Conservation (phyloP, 2,329 filamentous ascomycete species). For the Fusarium brevicatenulatum region DNA sequence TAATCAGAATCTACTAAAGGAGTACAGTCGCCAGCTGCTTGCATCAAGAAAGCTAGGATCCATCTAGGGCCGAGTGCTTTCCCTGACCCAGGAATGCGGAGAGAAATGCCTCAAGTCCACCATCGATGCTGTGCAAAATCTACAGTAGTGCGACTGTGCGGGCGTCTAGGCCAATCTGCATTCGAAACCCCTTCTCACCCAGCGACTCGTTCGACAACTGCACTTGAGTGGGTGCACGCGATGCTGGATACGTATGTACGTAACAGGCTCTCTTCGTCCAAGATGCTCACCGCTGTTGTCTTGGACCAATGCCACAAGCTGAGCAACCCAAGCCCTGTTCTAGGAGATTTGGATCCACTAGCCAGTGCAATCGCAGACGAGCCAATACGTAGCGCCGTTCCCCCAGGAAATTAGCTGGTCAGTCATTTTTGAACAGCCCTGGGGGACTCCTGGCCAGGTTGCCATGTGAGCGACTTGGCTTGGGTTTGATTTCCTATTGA, state of each 20-base stretch:
- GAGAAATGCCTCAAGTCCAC: slow-evolving; percentile 50
- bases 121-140: slow-evolving; percentile 26
- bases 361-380: slow-evolving; percentile 31
- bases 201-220: slow-evolving; percentile 35
- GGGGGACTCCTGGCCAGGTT: slow-evolving; percentile 31
- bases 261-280: slow-evolving; percentile 25
- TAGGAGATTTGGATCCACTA: slow-evolving; percentile 41
- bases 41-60: neutral
- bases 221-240: slow-evolving; percentile 32
- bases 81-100: slow-evolving; percentile 40
- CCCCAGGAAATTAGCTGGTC: slow-evolving; percentile 43
- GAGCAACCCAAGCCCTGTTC: slow-evolving; percentile 35
- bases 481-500: slow-evolving; percentile 4
- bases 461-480: slow-evolving; percentile 33
- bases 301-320: slow-evolving; percentile 32
- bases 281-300: slow-evolving; percentile 41
- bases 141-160: neutral
- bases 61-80: slow-evolving; percentile 9
- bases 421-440: slow-evolving; percentile 29
- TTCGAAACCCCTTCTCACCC: slow-evolving; percentile 37
- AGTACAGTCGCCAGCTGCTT: neutral
- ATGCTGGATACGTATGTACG: slow-evolving; percentile 26
- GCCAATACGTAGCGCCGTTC: slow-evolving; percentile 37
- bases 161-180: slow-evolving; percentile 22
- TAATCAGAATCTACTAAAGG: neutral